These are phyloP conservation scores for Papilionanthe hybrid DNA, from an alignment of 116 monocot species.

Conservation along the genomic window DNA sequence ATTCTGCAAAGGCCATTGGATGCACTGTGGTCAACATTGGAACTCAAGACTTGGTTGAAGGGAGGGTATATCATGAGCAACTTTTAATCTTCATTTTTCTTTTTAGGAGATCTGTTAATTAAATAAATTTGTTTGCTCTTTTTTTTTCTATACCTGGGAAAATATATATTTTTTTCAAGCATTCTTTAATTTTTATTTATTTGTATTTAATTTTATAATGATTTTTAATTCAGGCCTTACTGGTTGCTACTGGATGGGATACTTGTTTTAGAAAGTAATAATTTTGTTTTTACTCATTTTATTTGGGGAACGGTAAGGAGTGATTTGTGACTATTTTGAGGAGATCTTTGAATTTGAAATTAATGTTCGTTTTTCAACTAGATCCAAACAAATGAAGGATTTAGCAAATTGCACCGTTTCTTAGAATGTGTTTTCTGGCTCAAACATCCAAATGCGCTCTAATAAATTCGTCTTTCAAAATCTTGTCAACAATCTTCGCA, in stretches of 20 bases:
- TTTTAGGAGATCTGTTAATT: not conserved
- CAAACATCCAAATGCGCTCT: not conserved
- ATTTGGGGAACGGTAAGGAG: not conserved
- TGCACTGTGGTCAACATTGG: slow-evolving; percentile 99
- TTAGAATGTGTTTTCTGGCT: not conserved
- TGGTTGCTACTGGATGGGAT: not conserved
- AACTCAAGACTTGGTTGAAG: slow-evolving; percentile 89
- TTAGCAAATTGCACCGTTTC: not conserved
- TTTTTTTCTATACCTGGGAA: not conserved
- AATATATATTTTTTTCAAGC: not conserved
- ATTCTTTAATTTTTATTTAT: not conserved
- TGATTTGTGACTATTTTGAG: not conserved
- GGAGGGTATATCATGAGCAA: slow-evolving; percentile 55
- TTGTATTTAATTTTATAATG: not conserved
- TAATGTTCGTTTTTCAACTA: not conserved
- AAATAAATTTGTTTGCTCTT: not conserved
- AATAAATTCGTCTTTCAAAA: not conserved
- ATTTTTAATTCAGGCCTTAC: not conserved
- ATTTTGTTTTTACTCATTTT: not conserved
- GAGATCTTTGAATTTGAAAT: not conserved
- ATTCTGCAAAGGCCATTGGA: slow-evolving; percentile 98
- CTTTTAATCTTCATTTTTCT: not conserved
- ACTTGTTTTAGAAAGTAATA: not conserved
- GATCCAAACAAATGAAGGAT: not conserved
- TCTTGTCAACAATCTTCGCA: not conserved